Evolutionary conservation across 371 early-diverging fungal genomes (phyloP).

Genomic region (Blakeslea trispora): DNA sequence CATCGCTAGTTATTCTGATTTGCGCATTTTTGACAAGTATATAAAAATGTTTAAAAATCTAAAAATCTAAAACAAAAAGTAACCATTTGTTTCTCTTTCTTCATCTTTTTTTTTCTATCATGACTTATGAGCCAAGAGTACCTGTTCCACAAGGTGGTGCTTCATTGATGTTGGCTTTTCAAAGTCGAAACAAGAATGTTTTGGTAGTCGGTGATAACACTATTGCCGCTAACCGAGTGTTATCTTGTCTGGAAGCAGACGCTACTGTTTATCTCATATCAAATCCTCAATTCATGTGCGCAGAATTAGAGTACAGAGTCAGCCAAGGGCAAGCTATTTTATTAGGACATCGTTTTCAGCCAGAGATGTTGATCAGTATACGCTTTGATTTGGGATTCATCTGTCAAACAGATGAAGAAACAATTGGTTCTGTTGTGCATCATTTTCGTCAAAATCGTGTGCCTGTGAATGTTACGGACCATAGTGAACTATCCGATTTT

Average conservation of each 20-base stretch:
- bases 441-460: slow-evolving; percentile 54
- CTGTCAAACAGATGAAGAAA: slow-evolving; percentile 14
- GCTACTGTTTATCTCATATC: slow-evolving; percentile 61
- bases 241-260: slow-evolving; percentile 72
- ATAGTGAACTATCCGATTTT: slow-evolving; percentile 76
- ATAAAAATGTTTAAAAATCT: slow-evolving; percentile 5
- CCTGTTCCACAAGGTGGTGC: slow-evolving; percentile 60
- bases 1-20: slow-evolving; percentile 27
- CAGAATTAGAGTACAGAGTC: slow-evolving; percentile 60
- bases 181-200: slow-evolving; percentile 52
- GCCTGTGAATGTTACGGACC: slow-evolving; percentile 82
- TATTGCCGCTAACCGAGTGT: slow-evolving; percentile 68
- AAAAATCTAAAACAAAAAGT: no score
- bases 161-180: slow-evolving; percentile 72
- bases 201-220: slow-evolving; percentile 68
- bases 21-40: slow-evolving; percentile 4
- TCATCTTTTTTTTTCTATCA: neutral
- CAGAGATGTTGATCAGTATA: slow-evolving; percentile 7
- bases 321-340: slow-evolving; percentile 44
- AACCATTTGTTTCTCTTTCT: slow-evolving; percentile 8
- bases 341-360: slow-evolving; percentile 8
- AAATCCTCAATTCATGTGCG: slow-evolving; percentile 32
- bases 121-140: slow-evolving; percentile 19
- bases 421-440: slow-evolving; percentile 40
- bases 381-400: slow-evolving; percentile 41